These are phyloP conservation scores for Sporisorium scitamineum DNA, from an alignment of 1,284 basidiomycete genomes.

Conservation along the genomic window DNA sequence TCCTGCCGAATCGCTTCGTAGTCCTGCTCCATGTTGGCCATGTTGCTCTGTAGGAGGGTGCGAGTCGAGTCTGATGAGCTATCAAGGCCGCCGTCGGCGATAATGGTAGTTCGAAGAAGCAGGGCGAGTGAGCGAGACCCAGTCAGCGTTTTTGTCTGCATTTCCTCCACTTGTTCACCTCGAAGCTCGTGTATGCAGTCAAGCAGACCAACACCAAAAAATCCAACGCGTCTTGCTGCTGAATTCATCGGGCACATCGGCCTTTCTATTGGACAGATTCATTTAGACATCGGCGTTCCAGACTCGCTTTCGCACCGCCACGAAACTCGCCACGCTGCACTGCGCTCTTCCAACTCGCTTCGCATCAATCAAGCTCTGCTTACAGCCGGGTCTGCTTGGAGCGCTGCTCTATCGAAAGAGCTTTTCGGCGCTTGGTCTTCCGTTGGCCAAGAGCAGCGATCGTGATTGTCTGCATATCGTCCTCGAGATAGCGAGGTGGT, in stretches of 20 bases:
- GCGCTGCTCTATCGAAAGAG: neutral
- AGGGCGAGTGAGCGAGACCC: neutral
- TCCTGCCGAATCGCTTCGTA: slow-evolving; percentile 62
- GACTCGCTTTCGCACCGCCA: slow-evolving; percentile 12
- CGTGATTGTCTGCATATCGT: neutral
- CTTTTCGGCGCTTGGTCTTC: slow-evolving; percentile 5
- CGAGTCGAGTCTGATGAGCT: neutral
- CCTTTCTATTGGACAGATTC: neutral
- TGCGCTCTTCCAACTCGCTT: neutral
- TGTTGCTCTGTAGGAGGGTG: neutral
- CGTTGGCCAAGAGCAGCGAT: slow-evolving; percentile 14
- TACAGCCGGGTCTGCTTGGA: slow-evolving; percentile 1
- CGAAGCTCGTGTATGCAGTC: neutral
- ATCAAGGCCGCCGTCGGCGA: neutral
- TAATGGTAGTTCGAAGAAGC: neutral
- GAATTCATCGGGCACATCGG: slow-evolving; percentile 1
- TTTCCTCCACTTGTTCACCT: neutral
- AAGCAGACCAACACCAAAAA: slow-evolving; percentile 5
- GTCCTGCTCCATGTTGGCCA: slow-evolving; percentile 46
- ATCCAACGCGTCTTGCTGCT: neutral
- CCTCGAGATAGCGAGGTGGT: slow-evolving; percentile 7
- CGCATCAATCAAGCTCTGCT: neutral
- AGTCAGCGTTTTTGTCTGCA: neutral
- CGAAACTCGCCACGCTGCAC: slow-evolving; percentile 1
- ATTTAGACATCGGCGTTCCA: neutral